These are phyloP conservation scores for Pholiota microspora DNA, from an alignment of 768 basidiomycete species.

Conservation along the genomic window DNA sequence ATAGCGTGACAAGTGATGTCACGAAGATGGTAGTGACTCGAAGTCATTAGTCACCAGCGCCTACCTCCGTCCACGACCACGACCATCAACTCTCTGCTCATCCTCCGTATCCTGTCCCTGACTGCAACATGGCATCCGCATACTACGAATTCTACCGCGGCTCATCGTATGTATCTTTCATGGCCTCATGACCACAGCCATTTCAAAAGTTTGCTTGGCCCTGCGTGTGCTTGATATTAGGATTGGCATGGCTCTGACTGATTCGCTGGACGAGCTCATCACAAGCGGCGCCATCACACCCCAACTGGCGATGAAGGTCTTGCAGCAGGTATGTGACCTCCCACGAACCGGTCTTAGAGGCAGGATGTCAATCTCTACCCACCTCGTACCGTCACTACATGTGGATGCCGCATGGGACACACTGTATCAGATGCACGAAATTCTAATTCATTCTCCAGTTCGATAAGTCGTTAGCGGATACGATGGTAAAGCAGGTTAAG, in stretches of 20 bases:
- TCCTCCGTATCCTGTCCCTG: not conserved
- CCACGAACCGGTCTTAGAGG: slow-evolving; percentile 1
- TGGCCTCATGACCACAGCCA: not conserved
- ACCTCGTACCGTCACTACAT: not conserved
- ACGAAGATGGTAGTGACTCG: not conserved
- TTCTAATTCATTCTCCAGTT: slow-evolving; percentile 53
- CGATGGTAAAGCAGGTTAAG: slow-evolving; percentile 91
- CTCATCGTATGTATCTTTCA: slow-evolving; percentile 65
- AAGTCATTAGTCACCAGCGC: not conserved
- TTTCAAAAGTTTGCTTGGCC: not conserved
- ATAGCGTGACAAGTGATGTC: not conserved
- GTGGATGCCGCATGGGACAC: not conserved
- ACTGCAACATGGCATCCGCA: slow-evolving; percentile 61
- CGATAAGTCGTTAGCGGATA: slow-evolving; percentile 93
- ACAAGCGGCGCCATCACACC: slow-evolving; percentile 96
- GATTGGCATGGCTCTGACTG: slow-evolving; percentile 95
- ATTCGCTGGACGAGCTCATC: slow-evolving; percentile 97
- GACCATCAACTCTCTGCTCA: not conserved
- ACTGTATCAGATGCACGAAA: not conserved
- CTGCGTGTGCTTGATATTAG: slow-evolving; percentile 36
- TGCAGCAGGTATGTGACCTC: slow-evolving; percentile 74
- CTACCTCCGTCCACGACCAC: not conserved
- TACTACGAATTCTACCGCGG: slow-evolving; percentile 95
- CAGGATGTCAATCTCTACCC: not conserved
- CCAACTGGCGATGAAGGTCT: slow-evolving; percentile 97